Percentiles rank a stretch among this genome's conserved stretches.
Conservation (phyloP, 768 basidiomycete species). For the Fistulinella prunicolor region DNA sequence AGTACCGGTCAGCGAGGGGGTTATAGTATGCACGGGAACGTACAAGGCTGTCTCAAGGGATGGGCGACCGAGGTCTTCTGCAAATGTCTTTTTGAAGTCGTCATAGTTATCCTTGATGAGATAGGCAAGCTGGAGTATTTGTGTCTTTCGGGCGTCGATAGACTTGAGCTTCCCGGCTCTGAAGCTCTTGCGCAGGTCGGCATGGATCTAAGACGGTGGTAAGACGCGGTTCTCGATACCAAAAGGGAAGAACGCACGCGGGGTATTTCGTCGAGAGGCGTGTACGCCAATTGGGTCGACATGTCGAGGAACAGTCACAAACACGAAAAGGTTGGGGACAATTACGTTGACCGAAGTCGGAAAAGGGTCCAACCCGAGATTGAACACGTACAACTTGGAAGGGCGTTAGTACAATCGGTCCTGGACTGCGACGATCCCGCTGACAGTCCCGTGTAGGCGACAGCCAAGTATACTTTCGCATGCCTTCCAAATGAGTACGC, state of each 20-base stretch:
- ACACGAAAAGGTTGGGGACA: too few relatives aligned
- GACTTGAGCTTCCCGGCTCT: constrained; percentile 59
- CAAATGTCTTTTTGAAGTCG: constrained; percentile 56
- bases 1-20: background rate
- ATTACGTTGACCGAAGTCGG: too few relatives aligned
- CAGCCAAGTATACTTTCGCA: too few relatives aligned
- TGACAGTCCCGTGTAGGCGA: too few relatives aligned
- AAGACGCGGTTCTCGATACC: background rate
- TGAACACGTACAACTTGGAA: too few relatives aligned
- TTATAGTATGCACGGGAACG: constrained; percentile 10
- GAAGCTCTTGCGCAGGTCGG: constrained; percentile 56
- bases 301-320: too few relatives aligned
- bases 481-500: too few relatives aligned
- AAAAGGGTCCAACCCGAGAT: too few relatives aligned
- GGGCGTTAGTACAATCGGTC: too few relatives aligned
- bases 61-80: constrained; percentile 62
- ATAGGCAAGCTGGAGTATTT: constrained; percentile 73
- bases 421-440: too few relatives aligned
- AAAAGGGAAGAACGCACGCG: constrained; percentile 33
- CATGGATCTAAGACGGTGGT: constrained; percentile 48
- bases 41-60: constrained; percentile 54
- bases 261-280: constrained; percentile 52
- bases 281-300: constrained; percentile 39
- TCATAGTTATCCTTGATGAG: constrained; percentile 69
- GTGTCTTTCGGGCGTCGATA: constrained; percentile 69